phyloP scores from a whole-genome alignment of 176 grass and related monocot species.

The Otatea glauca region DNA sequence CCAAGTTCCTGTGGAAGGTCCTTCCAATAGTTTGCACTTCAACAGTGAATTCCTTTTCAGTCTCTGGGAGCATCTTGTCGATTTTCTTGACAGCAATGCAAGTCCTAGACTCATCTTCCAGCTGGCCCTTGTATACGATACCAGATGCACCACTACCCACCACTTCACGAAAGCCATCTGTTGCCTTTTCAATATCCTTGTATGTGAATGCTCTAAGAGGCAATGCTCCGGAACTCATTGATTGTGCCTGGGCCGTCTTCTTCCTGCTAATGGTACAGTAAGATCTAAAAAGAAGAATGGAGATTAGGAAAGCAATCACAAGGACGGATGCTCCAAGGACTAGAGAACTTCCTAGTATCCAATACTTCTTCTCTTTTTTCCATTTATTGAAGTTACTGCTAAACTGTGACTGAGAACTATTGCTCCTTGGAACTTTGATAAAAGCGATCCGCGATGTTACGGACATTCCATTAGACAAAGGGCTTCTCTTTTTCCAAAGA shows the following conservation, averaged over 20 bases:
- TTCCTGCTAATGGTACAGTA: conserved; percentile 9
- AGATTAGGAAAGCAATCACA: conserved; percentile 28
- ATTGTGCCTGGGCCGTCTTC: conserved; percentile 5
- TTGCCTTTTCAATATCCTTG: conserved; percentile 29
- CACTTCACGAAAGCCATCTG: conserved; percentile 40
- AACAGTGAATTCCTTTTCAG: conserved; percentile 31
- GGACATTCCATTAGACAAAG: conserved; percentile 12
- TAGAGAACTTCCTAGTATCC: conserved; percentile 37
- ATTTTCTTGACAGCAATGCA: conserved; percentile 36
- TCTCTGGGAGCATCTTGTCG: conserved; percentile 25
- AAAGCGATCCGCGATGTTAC: not conserved
- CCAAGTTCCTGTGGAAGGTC: conserved; percentile 41
- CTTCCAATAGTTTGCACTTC: conserved; percentile 39
- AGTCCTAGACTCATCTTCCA: conserved; percentile 23
- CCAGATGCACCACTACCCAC: conserved; percentile 13
- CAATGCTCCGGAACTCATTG: conserved; percentile 18
- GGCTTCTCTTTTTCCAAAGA: conserved; percentile 34
- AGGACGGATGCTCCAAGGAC: conserved; percentile 27
- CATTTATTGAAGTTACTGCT: conserved; percentile 7
- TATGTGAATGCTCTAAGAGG: conserved; percentile 35
- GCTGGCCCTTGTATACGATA: not conserved
- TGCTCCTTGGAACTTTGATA: conserved; percentile 23
- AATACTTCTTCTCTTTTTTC: conserved; percentile 14
- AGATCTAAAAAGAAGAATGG: conserved; percentile 16
- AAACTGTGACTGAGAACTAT: not conserved